Base-by-base conservation (phyloP, 257 asterid species). In the Mentha longifolia region DNA sequence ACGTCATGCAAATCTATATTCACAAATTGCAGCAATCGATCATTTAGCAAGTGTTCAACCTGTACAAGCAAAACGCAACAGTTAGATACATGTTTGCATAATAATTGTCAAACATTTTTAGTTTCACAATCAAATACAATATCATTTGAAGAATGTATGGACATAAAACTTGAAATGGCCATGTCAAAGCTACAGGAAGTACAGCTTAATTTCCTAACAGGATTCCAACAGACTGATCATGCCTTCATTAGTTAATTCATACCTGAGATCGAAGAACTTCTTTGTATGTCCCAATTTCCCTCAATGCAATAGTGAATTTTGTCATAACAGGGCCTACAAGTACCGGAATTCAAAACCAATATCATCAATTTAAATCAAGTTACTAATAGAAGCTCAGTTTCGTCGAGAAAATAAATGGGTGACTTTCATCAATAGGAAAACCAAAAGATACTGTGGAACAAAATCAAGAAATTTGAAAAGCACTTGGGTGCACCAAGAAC, bases 201-300 rank as follows among this genome's bases (percentile, higher is more conserved):
- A 31, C 28, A 46, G 72, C 51, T 46, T 35, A 28, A 51, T 67
- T 43, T 28, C 16, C 41, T 14, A 14, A 39, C 49, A 25, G 22
- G 46, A 28, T 45, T 19, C 13, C 15, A 47, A 56, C 42, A 63
- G 9, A 41, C n/a, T 16, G 5, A 22, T 63, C 7, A 45, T 10
- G 7, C 69, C 12, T 54, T 22, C 14, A 65, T 28, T 58, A 68
- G 59, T 70, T 45, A 78, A 42, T 69, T 75, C 75, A 42, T 64
- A 95, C 99, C 97, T 95, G 99, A 66, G 99, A 95, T 81, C 99
- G 89, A 81, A 95, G 98, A 80, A 95, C 99, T 88, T 95, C 98
- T 81, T 95, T 95, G 78, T 95, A 95, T 14, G 97, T 95, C 64
- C 99, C 99, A 35, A 95, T 95, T 84, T 95, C 98, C 85, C 98